Evolutionary conservation across 192 early-diverging fungal species (phyloP).

Genomic region (Rhizophlyctis rosea): DNA sequence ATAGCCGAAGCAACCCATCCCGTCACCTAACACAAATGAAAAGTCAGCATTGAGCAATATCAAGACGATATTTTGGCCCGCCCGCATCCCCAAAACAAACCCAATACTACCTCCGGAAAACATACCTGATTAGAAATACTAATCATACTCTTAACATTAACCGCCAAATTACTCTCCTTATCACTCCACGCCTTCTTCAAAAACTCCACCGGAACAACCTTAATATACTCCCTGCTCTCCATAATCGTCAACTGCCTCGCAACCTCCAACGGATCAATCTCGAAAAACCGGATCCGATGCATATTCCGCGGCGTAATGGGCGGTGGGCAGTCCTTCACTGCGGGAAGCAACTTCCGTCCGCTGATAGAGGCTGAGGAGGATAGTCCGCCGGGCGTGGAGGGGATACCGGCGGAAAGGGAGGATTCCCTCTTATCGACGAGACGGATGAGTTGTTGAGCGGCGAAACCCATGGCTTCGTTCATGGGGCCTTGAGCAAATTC

Average conservation of each 20-base stretch:
- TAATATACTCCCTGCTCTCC: slow-evolving; percentile 78
- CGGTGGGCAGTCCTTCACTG: slow-evolving; percentile 48
- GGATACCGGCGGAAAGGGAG: too few species aligned
- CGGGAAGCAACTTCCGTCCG: slow-evolving; percentile 23
- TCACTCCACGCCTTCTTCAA: slow-evolving; percentile 86
- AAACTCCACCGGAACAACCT: slow-evolving; percentile 85
- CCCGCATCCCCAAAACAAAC: slow-evolving; percentile 1
- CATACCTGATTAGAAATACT: slow-evolving; percentile 74
- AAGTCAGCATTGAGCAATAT: not conserved
- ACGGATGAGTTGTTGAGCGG: slow-evolving; percentile 69
- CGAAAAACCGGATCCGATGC: slow-evolving; percentile 75
- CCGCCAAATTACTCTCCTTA: slow-evolving; percentile 52
- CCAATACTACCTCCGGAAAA: not conserved
- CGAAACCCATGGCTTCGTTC: slow-evolving; percentile 42
- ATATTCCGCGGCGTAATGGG: slow-evolving; percentile 82
- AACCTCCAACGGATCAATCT: slow-evolving; percentile 88
- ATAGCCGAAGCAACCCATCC: slow-evolving; percentile 87
- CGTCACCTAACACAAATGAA: slow-evolving; percentile 44
- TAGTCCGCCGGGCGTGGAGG: too few species aligned
- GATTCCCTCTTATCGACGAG: slow-evolving; percentile 76
- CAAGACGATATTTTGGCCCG: too few species aligned
- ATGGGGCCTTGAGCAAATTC: slow-evolving; percentile 73
- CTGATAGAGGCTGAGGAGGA: slow-evolving; percentile 8
- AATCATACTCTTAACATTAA: slow-evolving; percentile 87
- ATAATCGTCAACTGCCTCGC: slow-evolving; percentile 94